Percentiles rank a stretch among this genome's conserved stretches.
These are phyloP conservation scores for Metschnikowia drakensbergensis DNA, from an alignment of 805 yeast species.

Conservation along the genomic window DNA sequence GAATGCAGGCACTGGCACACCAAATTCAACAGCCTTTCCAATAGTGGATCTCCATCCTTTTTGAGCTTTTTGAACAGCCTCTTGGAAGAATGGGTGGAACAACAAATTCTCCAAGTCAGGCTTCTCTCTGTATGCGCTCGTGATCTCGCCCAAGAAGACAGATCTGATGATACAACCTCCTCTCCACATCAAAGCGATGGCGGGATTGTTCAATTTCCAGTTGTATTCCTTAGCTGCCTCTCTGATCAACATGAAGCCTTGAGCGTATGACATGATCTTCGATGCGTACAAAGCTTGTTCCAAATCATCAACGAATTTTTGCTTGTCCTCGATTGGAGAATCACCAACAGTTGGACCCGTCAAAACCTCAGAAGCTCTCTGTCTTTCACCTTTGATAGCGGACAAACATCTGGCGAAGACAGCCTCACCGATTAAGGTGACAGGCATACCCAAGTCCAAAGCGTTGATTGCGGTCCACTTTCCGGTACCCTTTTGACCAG, in stretches of 20 bases:
- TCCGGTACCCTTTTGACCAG: constrained; percentile 99
- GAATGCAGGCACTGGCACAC: constrained; percentile 98
- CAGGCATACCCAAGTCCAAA: constrained; percentile 96
- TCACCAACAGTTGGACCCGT: constrained; percentile 72
- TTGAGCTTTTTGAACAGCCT: constrained; percentile 92
- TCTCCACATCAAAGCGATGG: constrained; percentile 99
- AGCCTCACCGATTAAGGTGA: constrained; percentile 97
- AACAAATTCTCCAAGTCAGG: constrained; percentile 93
- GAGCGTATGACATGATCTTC: constrained; percentile 96
- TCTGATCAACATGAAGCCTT: constrained; percentile 98
- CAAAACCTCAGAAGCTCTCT: constrained; percentile 72
- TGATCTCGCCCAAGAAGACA: constrained; percentile 94
- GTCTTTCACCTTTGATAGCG: constrained; percentile 88
- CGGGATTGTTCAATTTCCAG: constrained; percentile 97
- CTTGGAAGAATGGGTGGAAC: constrained; percentile 90
- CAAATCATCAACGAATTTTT: constrained; percentile 83
- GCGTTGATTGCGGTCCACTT: constrained; percentile 99
- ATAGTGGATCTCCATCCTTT: constrained; percentile 90
- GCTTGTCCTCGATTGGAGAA: constrained; percentile 64
- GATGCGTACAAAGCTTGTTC: constrained; percentile 99
- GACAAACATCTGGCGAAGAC: constrained; percentile 96
- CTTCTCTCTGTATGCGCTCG: constrained; percentile 90
- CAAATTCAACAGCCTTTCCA: constrained; percentile 71
- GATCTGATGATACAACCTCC: constrained; percentile 99
- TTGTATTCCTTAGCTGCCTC: constrained; percentile 96